Conservation (phyloP, 2,329 filamentous ascomycete genomes). For the Elsinoe ampelina region DNA sequence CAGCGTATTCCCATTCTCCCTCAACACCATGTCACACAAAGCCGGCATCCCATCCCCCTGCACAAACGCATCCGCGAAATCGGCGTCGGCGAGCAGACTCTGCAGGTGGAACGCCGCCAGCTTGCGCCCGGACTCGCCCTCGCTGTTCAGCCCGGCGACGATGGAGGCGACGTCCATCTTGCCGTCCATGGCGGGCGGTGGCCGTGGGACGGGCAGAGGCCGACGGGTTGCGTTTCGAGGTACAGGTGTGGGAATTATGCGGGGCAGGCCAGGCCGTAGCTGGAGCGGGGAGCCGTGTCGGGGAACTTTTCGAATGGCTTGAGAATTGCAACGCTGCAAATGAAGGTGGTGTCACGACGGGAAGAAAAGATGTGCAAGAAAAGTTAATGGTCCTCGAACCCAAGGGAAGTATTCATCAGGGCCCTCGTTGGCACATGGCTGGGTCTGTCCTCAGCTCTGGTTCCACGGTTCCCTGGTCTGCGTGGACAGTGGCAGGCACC, state of each 20-base stretch:
- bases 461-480: background rate
- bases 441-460: background rate
- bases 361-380: background rate
- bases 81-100: slow-evolving; percentile 85
- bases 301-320: too few relatives aligned
- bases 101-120: slow-evolving; percentile 99
- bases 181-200: slow-evolving; percentile 23
- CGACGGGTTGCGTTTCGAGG: background rate
- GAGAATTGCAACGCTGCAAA: background rate
- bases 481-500: background rate
- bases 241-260: background rate
- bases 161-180: slow-evolving; percentile 26
- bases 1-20: slow-evolving; percentile 82
- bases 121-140: slow-evolving; percentile 85
- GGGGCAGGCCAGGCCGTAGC: background rate
- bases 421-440: slow-evolving; percentile 2
- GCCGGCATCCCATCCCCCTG: slow-evolving; percentile 75
- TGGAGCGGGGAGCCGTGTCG: too few relatives aligned
- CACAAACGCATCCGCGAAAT: slow-evolving; percentile 95
- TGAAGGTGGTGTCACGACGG: background rate
- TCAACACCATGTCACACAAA: slow-evolving; percentile 73
- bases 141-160: slow-evolving; percentile 49
- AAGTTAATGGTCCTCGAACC: background rate
- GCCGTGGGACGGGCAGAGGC: background rate
- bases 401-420: background rate